phyloP scores from a whole-genome alignment of 345 rosid genomes.

The Lepidium africanum region DNA sequence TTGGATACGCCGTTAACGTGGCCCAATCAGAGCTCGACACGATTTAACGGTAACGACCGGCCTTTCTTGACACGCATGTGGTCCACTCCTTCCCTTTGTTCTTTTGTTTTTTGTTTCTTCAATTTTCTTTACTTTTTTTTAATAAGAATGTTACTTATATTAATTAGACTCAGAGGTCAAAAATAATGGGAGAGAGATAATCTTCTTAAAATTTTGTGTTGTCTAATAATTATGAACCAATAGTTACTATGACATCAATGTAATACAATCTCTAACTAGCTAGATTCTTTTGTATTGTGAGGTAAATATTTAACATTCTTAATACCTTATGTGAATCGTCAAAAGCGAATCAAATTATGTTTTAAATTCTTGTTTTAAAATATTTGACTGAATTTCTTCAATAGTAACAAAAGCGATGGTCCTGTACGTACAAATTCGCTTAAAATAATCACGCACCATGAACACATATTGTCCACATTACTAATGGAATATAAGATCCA shows the following conservation, averaged over 20 bases:
- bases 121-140: background rate
- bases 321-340: too few relatives aligned
- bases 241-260: background rate
- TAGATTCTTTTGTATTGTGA: background rate
- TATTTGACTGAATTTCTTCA: background rate
- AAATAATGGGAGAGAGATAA: too few relatives aligned
- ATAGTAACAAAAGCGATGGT: background rate
- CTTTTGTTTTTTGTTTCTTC: background rate
- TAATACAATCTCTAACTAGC: background rate
- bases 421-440: background rate
- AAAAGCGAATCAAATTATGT: background rate
- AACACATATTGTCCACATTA: background rate
- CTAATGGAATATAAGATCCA: background rate
- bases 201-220: too few relatives aligned
- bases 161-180: slow-evolving; percentile 15
- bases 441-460: background rate
- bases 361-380: background rate
- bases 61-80: slow-evolving; percentile 74
- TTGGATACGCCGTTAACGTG: slow-evolving; percentile 32
- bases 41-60: slow-evolving; percentile 19
- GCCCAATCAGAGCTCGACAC: slow-evolving; percentile 41
- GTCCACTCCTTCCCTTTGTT: slow-evolving; percentile 35
- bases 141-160: background rate
- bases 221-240: too few relatives aligned
- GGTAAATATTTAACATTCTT: background rate